Base-by-base conservation (phyloP, 768 basidiomycete genomes). In the Suillus subalutaceus region DNA sequence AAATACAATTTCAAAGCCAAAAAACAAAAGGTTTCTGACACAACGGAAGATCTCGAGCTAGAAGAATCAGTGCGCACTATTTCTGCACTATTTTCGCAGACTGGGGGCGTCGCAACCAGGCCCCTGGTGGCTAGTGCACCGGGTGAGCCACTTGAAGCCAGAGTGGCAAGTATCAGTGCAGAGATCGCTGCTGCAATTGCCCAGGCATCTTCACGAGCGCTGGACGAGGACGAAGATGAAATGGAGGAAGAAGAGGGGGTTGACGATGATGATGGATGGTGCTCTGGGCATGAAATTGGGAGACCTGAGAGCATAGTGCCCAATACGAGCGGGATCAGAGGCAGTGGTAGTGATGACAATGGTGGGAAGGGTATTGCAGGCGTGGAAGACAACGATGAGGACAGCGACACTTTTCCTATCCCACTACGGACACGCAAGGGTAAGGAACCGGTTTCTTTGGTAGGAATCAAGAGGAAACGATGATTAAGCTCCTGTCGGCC, bases 171-270 rank as follows among this genome's bases (percentile, higher is more conserved):
- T 66, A 90, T 93, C 68, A 91, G 90, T 65, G 90, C 88, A 6
- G 91, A 91, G 73, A 89, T 93, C 67, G 91, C 91, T 10, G 90
- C 90, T 32, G 90, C 90, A 0, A 88, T 94, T 68, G 92, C 90
- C 5, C 88, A 92, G 69, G 89, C 88, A 4, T 88, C 88, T 62
- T 85, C 88, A 18, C 84, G 85, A 58, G 79, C 80, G n/a, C 86
- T 84, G 55, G 85, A 84, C 55, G 87, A 84, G 6, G 85, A 85
- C 26, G 86, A 88, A 20, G 88, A 77, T 30, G 79, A 82, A 7
- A 75, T 70, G 13, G 78, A 70, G 20, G 79, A 78, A 61, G 75
- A 72, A 8, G 72, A 78, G 61, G 82, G 82, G 2, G 79, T 75
- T 18, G 79, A 82, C 70, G 73, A 74, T 18, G 83, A 81, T 13